Conservation (phyloP, 768 basidiomycete species). For the Phallus indusiatus region DNA sequence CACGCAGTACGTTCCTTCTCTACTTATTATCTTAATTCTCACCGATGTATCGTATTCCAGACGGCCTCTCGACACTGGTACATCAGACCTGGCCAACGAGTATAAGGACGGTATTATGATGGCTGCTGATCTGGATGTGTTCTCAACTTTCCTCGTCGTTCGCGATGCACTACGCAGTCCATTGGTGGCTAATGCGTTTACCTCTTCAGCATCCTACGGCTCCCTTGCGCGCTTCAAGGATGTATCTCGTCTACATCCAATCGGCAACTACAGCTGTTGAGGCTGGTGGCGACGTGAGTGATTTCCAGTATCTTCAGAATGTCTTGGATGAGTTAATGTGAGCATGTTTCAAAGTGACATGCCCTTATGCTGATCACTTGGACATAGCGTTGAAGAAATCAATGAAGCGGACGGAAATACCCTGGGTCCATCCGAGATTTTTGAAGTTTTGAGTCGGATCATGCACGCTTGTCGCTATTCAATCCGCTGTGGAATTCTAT, state of each 20-base stretch:
- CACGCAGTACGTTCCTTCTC: conserved; percentile 58
- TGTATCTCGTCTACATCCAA: conserved; percentile 79
- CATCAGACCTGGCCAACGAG: conserved; percentile 89
- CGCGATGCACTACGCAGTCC: conserved; percentile 58
- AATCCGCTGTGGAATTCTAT: conserved; percentile 94
- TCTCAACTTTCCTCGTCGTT: not conserved
- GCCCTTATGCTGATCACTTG: not conserved
- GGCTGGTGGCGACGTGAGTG: conserved; percentile 93
- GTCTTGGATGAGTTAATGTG: conserved; percentile 73
- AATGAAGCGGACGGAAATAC: conserved; percentile 74
- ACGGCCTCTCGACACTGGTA: conserved; percentile 93
- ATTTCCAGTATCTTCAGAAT: conserved; percentile 94
- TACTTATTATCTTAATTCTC: not conserved
- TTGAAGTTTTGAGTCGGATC: conserved; percentile 82
- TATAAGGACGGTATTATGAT: conserved; percentile 98
- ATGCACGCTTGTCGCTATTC: conserved; percentile 85
- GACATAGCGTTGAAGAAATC: conserved; percentile 51
- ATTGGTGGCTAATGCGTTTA: too few relatives aligned
- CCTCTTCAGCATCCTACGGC: too few relatives aligned
- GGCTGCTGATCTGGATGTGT: conserved; percentile 90
- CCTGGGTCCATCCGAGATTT: conserved; percentile 82
- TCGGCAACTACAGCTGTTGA: conserved; percentile 86
- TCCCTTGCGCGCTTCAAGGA: too few relatives aligned
- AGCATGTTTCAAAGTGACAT: conserved; percentile 26
- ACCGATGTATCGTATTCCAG: conserved; percentile 30